These are phyloP conservation scores for Moesziomyces parantarcticus DNA, from an alignment of 1,284 basidiomycete genomes.

Conservation along the genomic window DNA sequence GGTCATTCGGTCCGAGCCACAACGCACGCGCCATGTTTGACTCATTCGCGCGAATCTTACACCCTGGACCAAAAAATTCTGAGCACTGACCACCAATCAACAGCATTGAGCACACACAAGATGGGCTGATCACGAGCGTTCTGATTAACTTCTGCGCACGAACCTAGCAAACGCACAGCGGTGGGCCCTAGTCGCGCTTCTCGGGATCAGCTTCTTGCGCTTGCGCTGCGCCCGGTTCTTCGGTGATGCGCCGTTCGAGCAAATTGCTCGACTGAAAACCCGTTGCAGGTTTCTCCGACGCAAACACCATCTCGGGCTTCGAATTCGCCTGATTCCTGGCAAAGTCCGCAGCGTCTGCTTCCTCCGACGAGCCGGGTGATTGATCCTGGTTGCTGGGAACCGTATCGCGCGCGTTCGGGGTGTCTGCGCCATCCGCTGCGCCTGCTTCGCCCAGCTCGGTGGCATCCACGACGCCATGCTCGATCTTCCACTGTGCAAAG, in stretches of 20 bases:
- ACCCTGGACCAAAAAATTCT: no score
- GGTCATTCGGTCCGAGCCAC: no score
- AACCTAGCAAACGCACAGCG: neutral
- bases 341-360: neutral
- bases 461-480: slow-evolving; percentile 26
- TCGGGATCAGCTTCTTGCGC: neutral
- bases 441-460: slow-evolving; percentile 12
- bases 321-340: neutral
- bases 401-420: slow-evolving; percentile 1
- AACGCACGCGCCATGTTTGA: no score
- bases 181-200: neutral
- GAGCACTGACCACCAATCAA: no score
- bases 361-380: slow-evolving; percentile 14
- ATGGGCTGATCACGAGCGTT: neutral
- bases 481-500: slow-evolving; percentile 34
- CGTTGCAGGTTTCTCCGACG: slow-evolving; percentile 3
- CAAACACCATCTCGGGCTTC: neutral
- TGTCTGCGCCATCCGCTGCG: neutral
- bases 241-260: slow-evolving; percentile 33
- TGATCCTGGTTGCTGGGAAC: slow-evolving; percentile 8
- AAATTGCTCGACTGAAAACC: slow-evolving; percentile 19
- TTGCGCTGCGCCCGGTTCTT: slow-evolving; percentile 16
- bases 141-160: neutral
- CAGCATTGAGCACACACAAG: no score
- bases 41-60: no score